Base-by-base conservation (phyloP, 495 filamentous ascomycete species). In the Hypoxylon lienhwacheense region DNA sequence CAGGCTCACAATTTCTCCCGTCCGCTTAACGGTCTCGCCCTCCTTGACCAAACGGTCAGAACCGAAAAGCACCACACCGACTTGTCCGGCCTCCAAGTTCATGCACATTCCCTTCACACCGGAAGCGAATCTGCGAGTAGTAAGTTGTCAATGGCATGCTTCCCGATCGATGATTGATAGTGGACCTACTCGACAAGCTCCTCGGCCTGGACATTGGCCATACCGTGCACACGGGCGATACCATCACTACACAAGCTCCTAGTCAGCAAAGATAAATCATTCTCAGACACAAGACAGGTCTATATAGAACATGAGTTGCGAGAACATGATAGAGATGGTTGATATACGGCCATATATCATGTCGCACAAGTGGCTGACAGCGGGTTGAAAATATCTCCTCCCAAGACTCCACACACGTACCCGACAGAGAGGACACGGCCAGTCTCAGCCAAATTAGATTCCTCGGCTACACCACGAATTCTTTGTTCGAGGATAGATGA, bases 41-140 rank as follows among this genome's bases (percentile, higher is more conserved):
- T 98, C 95, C 84, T 91, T 95, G 81, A 98, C 93, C 67, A 96
- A 85, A 89, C 93, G 91, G 81, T 98, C 93, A 69, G 93, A 97
- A 84, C 93, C 93, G 81, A 98, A 98, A 65, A 98, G 85, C 84
- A 98, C 93, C 64, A 98, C 93, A 96, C 93, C 93, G 77, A 98
- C 93, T 79, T 97, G 95, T 75, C 93, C 93, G 74, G 93, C 93
- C 80, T 98, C 93, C 73, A 98, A 83, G 86, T 98, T 98, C 91
- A 98, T 96, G 88, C 95, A 97, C 93, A 98, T 98, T 74, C 93
- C 93, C 85, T 97, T 97, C 71, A 98, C 93, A 75, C 93, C 93
- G 63, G 93, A 98, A 66, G 93, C 90, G 82, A 98, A 98, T 83
- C 93, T 96, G n/a, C n/a, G n/a, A n/a, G n/a, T n/a, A 53, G 58